These are phyloP conservation scores for Chaetomiaceae sp. DNA, from an alignment of 2,329 filamentous ascomycete genomes.

Conservation along the genomic window DNA sequence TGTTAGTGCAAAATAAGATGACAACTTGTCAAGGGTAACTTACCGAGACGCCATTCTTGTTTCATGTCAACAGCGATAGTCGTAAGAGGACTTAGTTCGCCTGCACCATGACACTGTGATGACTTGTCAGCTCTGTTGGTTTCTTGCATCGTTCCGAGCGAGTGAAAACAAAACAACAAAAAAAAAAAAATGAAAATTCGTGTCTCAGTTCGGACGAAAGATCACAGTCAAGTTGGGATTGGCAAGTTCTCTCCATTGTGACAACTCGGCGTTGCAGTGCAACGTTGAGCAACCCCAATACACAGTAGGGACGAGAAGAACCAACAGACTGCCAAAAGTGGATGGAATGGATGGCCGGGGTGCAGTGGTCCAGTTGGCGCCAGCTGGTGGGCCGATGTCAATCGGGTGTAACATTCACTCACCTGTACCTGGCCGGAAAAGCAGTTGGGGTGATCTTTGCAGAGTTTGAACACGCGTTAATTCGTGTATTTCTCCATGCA, in stretches of 20 bases:
- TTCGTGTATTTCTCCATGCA: neutral
- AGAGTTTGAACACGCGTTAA: neutral
- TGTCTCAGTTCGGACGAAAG: neutral
- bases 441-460: neutral
- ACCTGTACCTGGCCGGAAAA: slow-evolving; percentile 9
- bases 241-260: neutral
- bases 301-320: neutral
- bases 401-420: slow-evolving; percentile 5
- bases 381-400: slow-evolving; percentile 9
- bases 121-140: slow-evolving; percentile 12
- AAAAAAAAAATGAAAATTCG: neutral
- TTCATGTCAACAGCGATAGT: slow-evolving; percentile 32
- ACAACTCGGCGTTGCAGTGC: slow-evolving; percentile 4
- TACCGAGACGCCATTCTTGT: slow-evolving; percentile 55
- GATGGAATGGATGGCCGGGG: neutral
- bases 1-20: slow-evolving; percentile 32
- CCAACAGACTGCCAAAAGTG: neutral
- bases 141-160: neutral
- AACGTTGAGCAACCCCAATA: neutral
- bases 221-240: no score
- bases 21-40: slow-evolving; percentile 46
- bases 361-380: slow-evolving; percentile 1
- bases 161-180: neutral
- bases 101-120: slow-evolving; percentile 28
- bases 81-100: slow-evolving; percentile 10